Evolutionary conservation across 2,329 filamentous ascomycete genomes (phyloP).

Genomic region (Alternaria sp.): DNA sequence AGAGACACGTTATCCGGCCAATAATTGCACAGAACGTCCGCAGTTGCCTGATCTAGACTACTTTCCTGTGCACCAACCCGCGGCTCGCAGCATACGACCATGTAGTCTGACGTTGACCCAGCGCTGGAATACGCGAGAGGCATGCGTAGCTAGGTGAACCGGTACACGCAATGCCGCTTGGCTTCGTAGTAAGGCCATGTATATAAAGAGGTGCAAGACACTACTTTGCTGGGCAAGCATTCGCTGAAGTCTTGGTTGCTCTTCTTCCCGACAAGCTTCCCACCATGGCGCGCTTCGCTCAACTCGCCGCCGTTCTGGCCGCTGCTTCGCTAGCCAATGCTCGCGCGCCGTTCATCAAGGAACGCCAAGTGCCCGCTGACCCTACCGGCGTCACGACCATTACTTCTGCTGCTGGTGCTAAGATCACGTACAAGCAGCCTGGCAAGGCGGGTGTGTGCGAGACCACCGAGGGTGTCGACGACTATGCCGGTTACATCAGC

Average conservation of each 20-base stretch:
- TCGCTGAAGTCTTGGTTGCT: conserved; percentile 4
- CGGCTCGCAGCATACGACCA: neutral
- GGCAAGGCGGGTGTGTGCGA: conserved; percentile 53
- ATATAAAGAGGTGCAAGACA: conserved; percentile 12
- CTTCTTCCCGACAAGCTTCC: conserved; percentile 15
- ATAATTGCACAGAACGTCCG: conserved; percentile 1
- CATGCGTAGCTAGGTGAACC: neutral
- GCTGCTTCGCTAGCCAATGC: conserved; percentile 24
- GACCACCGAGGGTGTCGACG: conserved; percentile 43
- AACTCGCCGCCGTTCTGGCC: conserved; percentile 29
- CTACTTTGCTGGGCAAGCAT: conserved; percentile 1
- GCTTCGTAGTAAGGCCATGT: neutral
- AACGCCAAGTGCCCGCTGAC: conserved; percentile 40
- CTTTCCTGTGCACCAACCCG: conserved; percentile 7
- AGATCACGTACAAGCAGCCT: conserved; percentile 45
- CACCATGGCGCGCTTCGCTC: conserved; percentile 32
- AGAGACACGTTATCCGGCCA: conserved; percentile 15
- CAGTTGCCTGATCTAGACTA: conserved; percentile 23
- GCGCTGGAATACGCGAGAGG: neutral
- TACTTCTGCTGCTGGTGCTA: conserved; percentile 42
- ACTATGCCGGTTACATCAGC: conserved; percentile 48
- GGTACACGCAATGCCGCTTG: neutral
- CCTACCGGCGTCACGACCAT: conserved; percentile 41
- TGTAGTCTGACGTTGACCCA: neutral
- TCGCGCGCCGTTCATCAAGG: conserved; percentile 32